Conservation (phyloP, 371 early-diverging fungal species). For the Synchytrium microbalum region DNA sequence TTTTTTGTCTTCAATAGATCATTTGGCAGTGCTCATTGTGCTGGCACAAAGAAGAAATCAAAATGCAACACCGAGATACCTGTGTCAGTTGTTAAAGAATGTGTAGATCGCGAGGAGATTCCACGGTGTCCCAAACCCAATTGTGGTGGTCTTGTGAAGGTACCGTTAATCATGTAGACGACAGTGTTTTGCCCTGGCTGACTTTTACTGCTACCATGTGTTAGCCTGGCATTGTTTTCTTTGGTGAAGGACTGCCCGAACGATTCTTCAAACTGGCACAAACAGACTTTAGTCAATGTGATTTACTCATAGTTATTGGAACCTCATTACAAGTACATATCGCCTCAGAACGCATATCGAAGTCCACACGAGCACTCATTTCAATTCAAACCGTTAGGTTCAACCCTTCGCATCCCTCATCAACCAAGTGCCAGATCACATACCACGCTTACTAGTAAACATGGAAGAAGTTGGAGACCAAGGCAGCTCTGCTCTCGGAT, state of each 20-base stretch:
- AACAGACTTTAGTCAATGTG: conserved; percentile 51
- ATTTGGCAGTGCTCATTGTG: conserved; percentile 76
- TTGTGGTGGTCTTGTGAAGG: conserved; percentile 69
- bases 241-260: conserved; percentile 80
- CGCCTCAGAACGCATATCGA: not conserved
- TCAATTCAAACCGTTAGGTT: too few relatives aligned
- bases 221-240: conserved; percentile 85
- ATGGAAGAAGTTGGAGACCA: conserved; percentile 62
- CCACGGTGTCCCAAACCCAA: conserved; percentile 58
- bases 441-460: conserved; percentile 85
- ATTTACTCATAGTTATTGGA: conserved; percentile 86
- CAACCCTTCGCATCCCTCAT: conserved; percentile 84
- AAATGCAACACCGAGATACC: not conserved
- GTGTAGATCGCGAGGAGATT: conserved; percentile 33
- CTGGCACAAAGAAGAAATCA: conserved; percentile 21
- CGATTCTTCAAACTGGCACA: conserved; percentile 52
- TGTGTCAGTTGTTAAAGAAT: not conserved
- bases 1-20: too few relatives aligned
- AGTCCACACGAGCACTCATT: conserved; percentile 39
- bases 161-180: not conserved
- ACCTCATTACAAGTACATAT: conserved; percentile 52
- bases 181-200: too few relatives aligned
- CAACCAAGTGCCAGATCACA: conserved; percentile 46
- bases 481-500: conserved; percentile 43
- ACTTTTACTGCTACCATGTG: too few relatives aligned